Percentiles rank a stretch among this genome's conserved stretches.
These are phyloP conservation scores for Taphrina wiesneri DNA, from an alignment of 1,139 yeast species.

Conservation along the genomic window DNA sequence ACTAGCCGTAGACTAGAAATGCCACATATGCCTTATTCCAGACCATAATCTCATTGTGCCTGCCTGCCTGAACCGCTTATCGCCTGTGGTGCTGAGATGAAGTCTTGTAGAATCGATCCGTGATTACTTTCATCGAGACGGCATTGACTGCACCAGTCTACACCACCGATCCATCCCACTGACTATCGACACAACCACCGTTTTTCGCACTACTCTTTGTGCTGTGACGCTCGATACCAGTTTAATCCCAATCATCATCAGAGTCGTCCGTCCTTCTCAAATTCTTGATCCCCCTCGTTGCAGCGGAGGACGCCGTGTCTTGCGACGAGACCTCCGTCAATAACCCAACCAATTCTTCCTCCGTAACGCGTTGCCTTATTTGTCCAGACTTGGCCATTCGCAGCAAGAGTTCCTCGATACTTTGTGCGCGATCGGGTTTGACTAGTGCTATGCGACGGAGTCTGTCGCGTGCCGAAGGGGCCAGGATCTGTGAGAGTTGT, in stretches of 20 bases:
- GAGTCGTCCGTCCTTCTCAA: slow-evolving; percentile 32
- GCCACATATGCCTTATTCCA: too few species aligned
- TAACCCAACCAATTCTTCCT: slow-evolving; percentile 76
- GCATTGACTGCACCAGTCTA: too few species aligned
- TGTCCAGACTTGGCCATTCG: slow-evolving; percentile 79
- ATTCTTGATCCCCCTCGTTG: slow-evolving; percentile 58
- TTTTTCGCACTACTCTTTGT: too few species aligned
- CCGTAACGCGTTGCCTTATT: slow-evolving; percentile 67
- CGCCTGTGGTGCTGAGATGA: too few species aligned
- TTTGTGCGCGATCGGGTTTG: slow-evolving; percentile 78
- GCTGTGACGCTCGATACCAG: neutral
- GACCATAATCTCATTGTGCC: too few species aligned
- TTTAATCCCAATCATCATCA: slow-evolving; percentile 32
- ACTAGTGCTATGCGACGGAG: slow-evolving; percentile 84
- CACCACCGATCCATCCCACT: too few species aligned
- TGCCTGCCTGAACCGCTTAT: too few species aligned
- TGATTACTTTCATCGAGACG: too few species aligned
- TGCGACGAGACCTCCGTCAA: slow-evolving; percentile 82
- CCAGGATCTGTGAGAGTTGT: slow-evolving; percentile 23
- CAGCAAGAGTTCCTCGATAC: slow-evolving; percentile 76
- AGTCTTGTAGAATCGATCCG: too few species aligned
- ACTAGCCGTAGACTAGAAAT: too few species aligned
- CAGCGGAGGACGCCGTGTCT: slow-evolving; percentile 56
- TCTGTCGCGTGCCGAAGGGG: slow-evolving; percentile 71
- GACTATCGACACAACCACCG: too few species aligned